phyloP scores from a whole-genome alignment of 2,329 filamentous ascomycete species.

The Cercospora brassicicola region DNA sequence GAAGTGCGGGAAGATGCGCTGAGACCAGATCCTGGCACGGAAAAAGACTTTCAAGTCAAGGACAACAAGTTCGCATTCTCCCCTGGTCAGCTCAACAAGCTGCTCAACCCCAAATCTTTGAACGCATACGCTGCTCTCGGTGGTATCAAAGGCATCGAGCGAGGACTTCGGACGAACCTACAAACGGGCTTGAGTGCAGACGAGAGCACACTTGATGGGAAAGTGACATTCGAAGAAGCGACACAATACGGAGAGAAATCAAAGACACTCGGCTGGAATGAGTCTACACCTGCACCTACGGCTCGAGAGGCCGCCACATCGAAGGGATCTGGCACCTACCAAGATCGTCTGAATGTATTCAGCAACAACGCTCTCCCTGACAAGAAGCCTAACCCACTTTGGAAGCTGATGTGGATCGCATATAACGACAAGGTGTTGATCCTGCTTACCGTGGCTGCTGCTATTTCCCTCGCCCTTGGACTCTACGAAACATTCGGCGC shows the following conservation, averaged over 20 bases:
- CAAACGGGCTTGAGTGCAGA: conserved; percentile 68
- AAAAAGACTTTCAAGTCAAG: conserved; percentile 70
- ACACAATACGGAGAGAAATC: conserved; percentile 24
- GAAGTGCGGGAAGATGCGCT: conserved; percentile 59
- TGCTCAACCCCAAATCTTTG: conserved; percentile 76
- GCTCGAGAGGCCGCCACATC: conserved; percentile 25
- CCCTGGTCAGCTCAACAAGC: conserved; percentile 75
- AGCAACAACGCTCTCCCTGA: conserved; percentile 69
- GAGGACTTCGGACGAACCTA: conserved; percentile 67
- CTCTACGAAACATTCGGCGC: conserved; percentile 63
- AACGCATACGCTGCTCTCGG: conserved; percentile 73
- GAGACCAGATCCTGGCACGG: conserved; percentile 71
- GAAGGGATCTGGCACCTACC: conserved; percentile 43
- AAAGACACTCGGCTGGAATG: conserved; percentile 32
- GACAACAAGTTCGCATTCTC: conserved; percentile 84
- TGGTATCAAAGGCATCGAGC: conserved; percentile 71
- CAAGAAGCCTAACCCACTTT: conserved; percentile 67
- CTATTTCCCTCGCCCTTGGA: conserved; percentile 72
- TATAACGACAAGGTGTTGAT: conserved; percentile 81
- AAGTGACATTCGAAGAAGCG: conserved; percentile 67
- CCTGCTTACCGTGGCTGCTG: conserved; percentile 67
- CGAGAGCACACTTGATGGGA: conserved; percentile 62
- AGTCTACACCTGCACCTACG: conserved; percentile 25
- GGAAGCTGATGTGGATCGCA: conserved; percentile 74
- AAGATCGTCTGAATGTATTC: conserved; percentile 68